These are phyloP conservation scores for Eucalyptus grandis DNA, from an alignment of 345 rosid species.

Conservation along the genomic window DNA sequence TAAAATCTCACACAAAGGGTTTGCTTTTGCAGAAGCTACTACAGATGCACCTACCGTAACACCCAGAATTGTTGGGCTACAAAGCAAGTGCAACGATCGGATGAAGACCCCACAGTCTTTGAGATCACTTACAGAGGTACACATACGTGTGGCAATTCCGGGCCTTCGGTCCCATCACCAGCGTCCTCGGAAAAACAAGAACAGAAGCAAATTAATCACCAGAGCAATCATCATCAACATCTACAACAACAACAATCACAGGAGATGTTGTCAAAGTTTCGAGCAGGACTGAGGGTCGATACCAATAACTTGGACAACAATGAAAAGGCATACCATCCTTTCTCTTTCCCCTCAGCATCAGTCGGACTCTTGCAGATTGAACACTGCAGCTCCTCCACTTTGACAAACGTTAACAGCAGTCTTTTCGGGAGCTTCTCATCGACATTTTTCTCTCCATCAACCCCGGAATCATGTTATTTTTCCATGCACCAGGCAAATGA, in stretches of 20 bases:
- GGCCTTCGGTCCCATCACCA: slow-evolving; percentile 17
- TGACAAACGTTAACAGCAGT: slow-evolving; percentile 2
- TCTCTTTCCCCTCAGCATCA: slow-evolving; percentile 59
- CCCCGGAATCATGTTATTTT: slow-evolving; percentile 31
- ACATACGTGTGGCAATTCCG: slow-evolving; percentile 46
- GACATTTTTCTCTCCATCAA: slow-evolving; percentile 31
- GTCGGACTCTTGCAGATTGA: slow-evolving; percentile 6
- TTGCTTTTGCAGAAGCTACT: slow-evolving; percentile 60
- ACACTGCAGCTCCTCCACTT: not conserved
- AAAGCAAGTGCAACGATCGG: slow-evolving; percentile 83
- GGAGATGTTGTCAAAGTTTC: slow-evolving; percentile 15
- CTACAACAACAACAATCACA: slow-evolving; percentile 11
- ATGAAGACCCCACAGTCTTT: slow-evolving; percentile 63
- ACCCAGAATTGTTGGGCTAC: slow-evolving; percentile 65
- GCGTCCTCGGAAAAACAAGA: slow-evolving; percentile 48
- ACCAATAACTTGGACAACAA: slow-evolving; percentile 23
- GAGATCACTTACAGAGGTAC: slow-evolving; percentile 65
- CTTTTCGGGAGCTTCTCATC: slow-evolving; percentile 13
- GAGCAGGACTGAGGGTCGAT: slow-evolving; percentile 15
- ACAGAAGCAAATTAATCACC: slow-evolving; percentile 7
- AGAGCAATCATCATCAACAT: not conserved
- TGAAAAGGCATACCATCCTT: slow-evolving; percentile 11
- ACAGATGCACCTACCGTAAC: slow-evolving; percentile 68
- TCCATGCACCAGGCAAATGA: slow-evolving; percentile 16
- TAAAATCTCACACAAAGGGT: not conserved